Percentiles rank a stretch among this genome's conserved stretches.
These are phyloP conservation scores for Phytophthora hibernalis DNA, from an alignment of 352 stramenopile genomes.

Conservation along the genomic window DNA sequence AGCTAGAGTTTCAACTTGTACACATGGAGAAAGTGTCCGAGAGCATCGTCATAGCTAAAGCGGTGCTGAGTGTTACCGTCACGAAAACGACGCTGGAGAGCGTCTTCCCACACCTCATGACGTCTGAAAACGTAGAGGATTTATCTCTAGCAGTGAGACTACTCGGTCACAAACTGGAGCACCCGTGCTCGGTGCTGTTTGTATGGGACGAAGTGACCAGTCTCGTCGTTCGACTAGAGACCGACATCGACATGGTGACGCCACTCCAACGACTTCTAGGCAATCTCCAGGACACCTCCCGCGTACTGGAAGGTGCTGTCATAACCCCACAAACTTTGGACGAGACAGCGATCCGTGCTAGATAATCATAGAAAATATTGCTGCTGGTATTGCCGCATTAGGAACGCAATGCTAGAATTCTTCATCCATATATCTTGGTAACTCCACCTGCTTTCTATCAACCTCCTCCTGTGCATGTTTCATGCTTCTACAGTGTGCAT, in stretches of 20 bases:
- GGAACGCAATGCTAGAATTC: constrained; percentile 3
- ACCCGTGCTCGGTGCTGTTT: constrained; percentile 43
- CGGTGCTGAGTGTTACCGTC: constrained; percentile 37
- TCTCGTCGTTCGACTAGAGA: constrained; percentile 36
- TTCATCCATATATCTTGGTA: constrained; percentile 8
- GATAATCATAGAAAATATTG: background rate
- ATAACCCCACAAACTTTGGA: constrained; percentile 25
- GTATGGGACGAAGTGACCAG: constrained; percentile 49
- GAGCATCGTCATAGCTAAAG: constrained; percentile 36
- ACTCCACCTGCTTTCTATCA: constrained; percentile 12
- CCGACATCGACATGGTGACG: constrained; percentile 37
- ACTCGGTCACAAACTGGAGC: constrained; percentile 37
- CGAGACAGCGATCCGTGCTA: background rate
- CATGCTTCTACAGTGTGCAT: constrained; percentile 14
- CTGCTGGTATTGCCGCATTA: background rate
- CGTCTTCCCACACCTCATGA: constrained; percentile 49
- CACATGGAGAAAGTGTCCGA: constrained; percentile 44
- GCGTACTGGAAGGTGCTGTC: constrained; percentile 30
- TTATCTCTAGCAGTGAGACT: constrained; percentile 41
- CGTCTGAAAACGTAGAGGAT: constrained; percentile 38
- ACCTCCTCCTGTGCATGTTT: background rate
- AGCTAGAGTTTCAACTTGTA: constrained; percentile 44
- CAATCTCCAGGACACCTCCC: constrained; percentile 31
- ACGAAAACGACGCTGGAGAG: constrained; percentile 41
- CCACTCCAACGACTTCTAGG: constrained; percentile 37